phyloP scores from a whole-genome alignment of 2,329 filamentous ascomycete genomes.

The Ophiostoma sp. region DNA sequence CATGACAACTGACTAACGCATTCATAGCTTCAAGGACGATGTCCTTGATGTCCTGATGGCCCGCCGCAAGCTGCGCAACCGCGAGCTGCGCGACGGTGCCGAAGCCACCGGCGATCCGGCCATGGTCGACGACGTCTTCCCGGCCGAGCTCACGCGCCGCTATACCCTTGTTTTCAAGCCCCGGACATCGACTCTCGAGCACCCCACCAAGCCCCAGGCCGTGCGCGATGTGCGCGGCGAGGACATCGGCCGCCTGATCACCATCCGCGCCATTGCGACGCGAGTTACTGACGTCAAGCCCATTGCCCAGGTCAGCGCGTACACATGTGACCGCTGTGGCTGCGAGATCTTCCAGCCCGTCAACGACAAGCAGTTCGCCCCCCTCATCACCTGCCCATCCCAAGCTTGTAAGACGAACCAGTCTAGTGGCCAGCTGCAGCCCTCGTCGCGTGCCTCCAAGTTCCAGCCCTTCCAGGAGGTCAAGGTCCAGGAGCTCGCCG shows the following conservation, averaged over 20 bases:
- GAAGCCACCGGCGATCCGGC: conserved; percentile 61
- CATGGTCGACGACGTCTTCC: conserved; percentile 71
- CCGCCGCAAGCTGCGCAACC: conserved; percentile 80
- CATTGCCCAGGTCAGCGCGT: conserved; percentile 93
- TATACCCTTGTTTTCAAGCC: conserved; percentile 98
- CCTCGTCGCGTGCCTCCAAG: conserved; percentile 93
- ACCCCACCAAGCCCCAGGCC: conserved; percentile 63
- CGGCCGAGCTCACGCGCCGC: conserved; percentile 81
- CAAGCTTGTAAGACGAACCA: conserved; percentile 86
- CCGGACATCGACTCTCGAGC: conserved; percentile 64
- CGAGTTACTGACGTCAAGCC: conserved; percentile 97
- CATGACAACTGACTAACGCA: conserved; percentile 38
- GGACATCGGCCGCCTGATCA: conserved; percentile 88
- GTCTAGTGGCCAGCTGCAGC: conserved; percentile 85
- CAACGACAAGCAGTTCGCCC: conserved; percentile 82
- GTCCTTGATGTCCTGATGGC: conserved; percentile 96
- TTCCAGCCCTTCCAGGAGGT: conserved; percentile 97
- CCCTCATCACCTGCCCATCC: conserved; percentile 80
- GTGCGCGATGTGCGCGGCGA: conserved; percentile 90
- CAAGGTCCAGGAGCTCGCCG: conserved; percentile 98
- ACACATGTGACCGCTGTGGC: conserved; percentile 93
- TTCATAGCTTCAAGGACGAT: conserved; percentile 77
- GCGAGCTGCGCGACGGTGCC: conserved; percentile 62
- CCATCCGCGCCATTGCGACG: conserved; percentile 87
- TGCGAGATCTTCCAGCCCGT: conserved; percentile 97